Conservation (phyloP, 2,329 filamentous ascomycete species). For the Bipolaris zeicola region DNA sequence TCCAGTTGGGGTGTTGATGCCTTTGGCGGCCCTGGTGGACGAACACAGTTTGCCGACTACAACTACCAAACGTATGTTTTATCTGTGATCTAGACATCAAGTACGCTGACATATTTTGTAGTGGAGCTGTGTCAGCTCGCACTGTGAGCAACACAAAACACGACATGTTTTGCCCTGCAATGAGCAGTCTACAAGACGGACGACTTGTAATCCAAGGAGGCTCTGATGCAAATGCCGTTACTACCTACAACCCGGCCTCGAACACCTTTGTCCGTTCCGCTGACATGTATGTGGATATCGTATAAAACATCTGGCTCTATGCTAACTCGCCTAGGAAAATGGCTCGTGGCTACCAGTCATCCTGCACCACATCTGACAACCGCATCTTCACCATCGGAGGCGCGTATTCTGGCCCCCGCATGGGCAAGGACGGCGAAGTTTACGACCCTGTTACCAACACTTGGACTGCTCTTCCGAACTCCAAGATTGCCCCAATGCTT, state of each 20-base stretch:
- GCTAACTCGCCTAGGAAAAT: constrained; percentile 18
- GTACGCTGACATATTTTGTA: constrained; percentile 12
- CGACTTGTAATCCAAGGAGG: constrained; percentile 33
- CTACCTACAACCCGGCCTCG: constrained; percentile 28
- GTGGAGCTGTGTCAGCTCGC: constrained; percentile 28
- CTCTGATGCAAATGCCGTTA: constrained; percentile 29
- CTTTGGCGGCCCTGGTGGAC: constrained; percentile 31
- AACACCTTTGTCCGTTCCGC: constrained; percentile 27
- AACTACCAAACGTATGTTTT: constrained; percentile 31
- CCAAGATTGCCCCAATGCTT: constrained; percentile 25
- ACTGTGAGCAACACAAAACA: constrained; percentile 34
- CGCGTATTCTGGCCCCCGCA: constrained; percentile 29
- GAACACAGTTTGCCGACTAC: constrained; percentile 35
- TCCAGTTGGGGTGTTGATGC: constrained; percentile 36
- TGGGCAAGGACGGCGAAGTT: constrained; percentile 33
- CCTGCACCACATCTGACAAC: constrained; percentile 26
- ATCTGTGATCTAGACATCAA: not conserved
- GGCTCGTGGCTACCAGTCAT: constrained; percentile 32
- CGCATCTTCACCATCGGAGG: constrained; percentile 36
- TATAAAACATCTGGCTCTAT: not conserved
- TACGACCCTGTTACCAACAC: constrained; percentile 28
- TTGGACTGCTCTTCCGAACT: constrained; percentile 29
- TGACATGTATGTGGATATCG: constrained; percentile 15
- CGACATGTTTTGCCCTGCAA: constrained; percentile 38
- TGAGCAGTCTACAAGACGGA: constrained; percentile 32